These are phyloP conservation scores for Chrysanthemum makinoi DNA, from an alignment of 129 eudicot species.

Conservation along the genomic window DNA sequence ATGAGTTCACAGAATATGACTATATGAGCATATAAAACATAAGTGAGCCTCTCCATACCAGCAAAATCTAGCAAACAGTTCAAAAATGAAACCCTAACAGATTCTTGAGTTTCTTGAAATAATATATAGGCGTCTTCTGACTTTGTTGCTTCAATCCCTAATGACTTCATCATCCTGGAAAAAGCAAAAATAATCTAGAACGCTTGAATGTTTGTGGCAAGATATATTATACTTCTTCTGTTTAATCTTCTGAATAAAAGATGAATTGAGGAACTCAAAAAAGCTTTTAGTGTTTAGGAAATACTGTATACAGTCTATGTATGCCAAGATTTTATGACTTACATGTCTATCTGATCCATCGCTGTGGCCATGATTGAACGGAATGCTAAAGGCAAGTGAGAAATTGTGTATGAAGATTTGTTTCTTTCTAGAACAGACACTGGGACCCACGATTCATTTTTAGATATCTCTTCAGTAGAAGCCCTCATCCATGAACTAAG, in stretches of 20 bases:
- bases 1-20: slow-evolving; percentile 18
- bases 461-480: slow-evolving; percentile 76
- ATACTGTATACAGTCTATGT: neutral
- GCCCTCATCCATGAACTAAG: slow-evolving; percentile 94
- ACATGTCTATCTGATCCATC: slow-evolving; percentile 86
- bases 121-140: slow-evolving; percentile 73
- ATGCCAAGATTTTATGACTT: slow-evolving; percentile 33
- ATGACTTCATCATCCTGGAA: slow-evolving; percentile 75
- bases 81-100: slow-evolving; percentile 82
- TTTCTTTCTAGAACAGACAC: slow-evolving; percentile 92
- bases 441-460: slow-evolving; percentile 83
- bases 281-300: neutral
- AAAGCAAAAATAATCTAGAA: neutral
- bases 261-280: slow-evolving; percentile 1
- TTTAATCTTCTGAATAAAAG: neutral
- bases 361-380: slow-evolving; percentile 77
- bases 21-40: neutral
- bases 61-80: slow-evolving; percentile 90
- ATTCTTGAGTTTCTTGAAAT: slow-evolving; percentile 88
- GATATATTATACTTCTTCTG: neutral
- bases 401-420: slow-evolving; percentile 84
- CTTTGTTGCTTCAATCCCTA: slow-evolving; percentile 72
- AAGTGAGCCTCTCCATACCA: slow-evolving; percentile 50
- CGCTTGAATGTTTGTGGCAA: neutral
- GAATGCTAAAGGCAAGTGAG: slow-evolving; percentile 87